Base-by-base conservation (phyloP, 495 filamentous ascomycete genomes). In the Hypoxylon crocopeplum region DNA sequence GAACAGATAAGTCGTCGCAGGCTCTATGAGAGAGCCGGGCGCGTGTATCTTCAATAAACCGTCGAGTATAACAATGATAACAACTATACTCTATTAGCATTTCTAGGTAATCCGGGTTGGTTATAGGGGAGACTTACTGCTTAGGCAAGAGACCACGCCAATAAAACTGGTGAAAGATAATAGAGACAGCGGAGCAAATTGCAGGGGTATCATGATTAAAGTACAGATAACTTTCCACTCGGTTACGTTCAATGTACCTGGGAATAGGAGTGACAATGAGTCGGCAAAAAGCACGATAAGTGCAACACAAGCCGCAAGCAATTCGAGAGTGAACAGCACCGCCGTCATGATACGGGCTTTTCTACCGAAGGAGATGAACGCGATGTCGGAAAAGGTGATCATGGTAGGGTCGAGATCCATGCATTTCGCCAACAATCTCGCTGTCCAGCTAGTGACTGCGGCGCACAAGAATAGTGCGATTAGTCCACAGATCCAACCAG, bases 211-310 rank as follows among this genome's bases (percentile, higher is more conserved):
- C 50, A 97, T 74, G 37, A 96, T 79, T 29, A 94, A 33, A 4
- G 91, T 88, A 74, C 91, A 95, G 19, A 96, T 68, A 7, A 96
- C 77, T 72, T 98, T 98, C 92, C 93, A 97, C 47, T 86, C 79
- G 0, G 84, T 75, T 11, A 88, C 75, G 42, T 83, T 86, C 66
- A 91, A 76, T 2, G 73, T 39, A 2, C 82, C 84, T 1, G 92
- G 92, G 32, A 97, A 82, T 44, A 98, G 71, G 16, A 86, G 84
- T 62, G 92, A 79, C 40, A 98, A 77, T 52, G 89, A 94, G 70
- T 98, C 94, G 30, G 91, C 91, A 70, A 98, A 98, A 11, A 98
- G 84, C 6, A 98, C 89, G 33, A 96, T 85, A 1, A 98, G 83
- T 24, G 94, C 94, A 30, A 98, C 92, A 68, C 90, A 93, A 19